Evolutionary conservation across 2,329 filamentous ascomycete species (phyloP).

Genomic region (Ophiosphaerella herpotricha): DNA sequence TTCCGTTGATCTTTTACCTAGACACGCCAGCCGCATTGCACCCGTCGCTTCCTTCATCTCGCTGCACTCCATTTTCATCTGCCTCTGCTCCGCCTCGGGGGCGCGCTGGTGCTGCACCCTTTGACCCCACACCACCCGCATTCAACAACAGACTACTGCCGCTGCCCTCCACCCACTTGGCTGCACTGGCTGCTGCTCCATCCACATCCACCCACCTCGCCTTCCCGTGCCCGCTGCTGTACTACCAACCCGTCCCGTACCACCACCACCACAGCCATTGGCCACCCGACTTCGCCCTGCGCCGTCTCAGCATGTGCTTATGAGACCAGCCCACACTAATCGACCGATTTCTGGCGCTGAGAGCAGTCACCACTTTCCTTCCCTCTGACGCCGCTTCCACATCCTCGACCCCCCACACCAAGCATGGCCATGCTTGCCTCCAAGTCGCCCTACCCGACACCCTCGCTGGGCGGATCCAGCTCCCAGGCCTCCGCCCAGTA

Average conservation of each 20-base stretch:
- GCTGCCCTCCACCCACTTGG: neutral
- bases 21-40: neutral
- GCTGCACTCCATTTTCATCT: neutral
- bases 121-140: constrained; percentile 5
- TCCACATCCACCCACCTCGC: neutral
- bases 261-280: constrained; percentile 5
- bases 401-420: constrained; percentile 2
- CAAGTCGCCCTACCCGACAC: constrained; percentile 69
- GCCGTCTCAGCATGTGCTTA: constrained; percentile 2
- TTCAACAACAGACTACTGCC: neutral
- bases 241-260: constrained; percentile 13
- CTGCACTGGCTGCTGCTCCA: no score
- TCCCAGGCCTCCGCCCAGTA: constrained; percentile 43
- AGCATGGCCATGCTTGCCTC: constrained; percentile 78
- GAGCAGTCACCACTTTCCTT: neutral
- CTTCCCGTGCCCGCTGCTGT: constrained; percentile 5
- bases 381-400: neutral
- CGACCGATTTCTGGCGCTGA: constrained; percentile 1
- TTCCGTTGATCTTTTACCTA: neutral
- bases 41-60: neutral
- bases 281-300: constrained; percentile 1
- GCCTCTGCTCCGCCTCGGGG: neutral
- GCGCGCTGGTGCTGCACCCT: constrained; percentile 9
- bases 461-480: constrained; percentile 49
- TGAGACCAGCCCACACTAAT: neutral